A percentile compares a stretch with the other conserved stretches of the same genome.
Conservation (phyloP, 768 basidiomycete species). For the Postia placenta region DNA sequence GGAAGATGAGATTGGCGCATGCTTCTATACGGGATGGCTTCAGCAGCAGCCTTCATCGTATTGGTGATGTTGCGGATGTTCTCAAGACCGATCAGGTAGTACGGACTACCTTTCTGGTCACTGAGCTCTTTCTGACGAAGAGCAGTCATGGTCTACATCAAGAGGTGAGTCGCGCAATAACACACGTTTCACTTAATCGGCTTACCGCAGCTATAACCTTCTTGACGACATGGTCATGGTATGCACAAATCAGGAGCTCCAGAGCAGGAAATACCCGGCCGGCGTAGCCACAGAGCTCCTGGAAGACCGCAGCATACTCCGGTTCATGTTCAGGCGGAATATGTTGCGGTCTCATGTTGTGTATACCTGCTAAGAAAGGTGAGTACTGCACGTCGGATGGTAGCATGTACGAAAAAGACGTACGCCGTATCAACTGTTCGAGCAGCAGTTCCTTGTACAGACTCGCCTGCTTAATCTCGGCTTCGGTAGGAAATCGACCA, state of each 20-base stretch:
- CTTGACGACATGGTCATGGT: constrained; percentile 41
- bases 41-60: constrained; percentile 37
- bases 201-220: constrained; percentile 52
- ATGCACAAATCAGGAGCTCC: constrained; percentile 39
- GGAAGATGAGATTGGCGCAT: not conserved
- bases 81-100: constrained; percentile 28
- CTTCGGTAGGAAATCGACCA: not conserved
- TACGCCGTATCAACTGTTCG: not conserved
- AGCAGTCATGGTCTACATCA: constrained; percentile 19
- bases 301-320: constrained; percentile 47
- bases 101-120: constrained; percentile 18
- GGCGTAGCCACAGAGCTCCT: constrained; percentile 39
- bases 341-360: not conserved
- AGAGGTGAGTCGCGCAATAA: constrained; percentile 5
- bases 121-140: constrained; percentile 33
- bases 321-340: not conserved
- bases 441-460: not conserved
- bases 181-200: too few species aligned
- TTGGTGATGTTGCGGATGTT: constrained; percentile 29
- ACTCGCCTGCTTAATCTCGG: not conserved
- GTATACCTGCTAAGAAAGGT: not conserved
- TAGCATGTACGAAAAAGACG: too few species aligned
- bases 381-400: too few species aligned
- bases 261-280: constrained; percentile 47
- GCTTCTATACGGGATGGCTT: constrained; percentile 26